Evolutionary conservation across 2,329 filamentous ascomycete genomes (phyloP).

Genomic region (Grosmannia clavigera): DNA sequence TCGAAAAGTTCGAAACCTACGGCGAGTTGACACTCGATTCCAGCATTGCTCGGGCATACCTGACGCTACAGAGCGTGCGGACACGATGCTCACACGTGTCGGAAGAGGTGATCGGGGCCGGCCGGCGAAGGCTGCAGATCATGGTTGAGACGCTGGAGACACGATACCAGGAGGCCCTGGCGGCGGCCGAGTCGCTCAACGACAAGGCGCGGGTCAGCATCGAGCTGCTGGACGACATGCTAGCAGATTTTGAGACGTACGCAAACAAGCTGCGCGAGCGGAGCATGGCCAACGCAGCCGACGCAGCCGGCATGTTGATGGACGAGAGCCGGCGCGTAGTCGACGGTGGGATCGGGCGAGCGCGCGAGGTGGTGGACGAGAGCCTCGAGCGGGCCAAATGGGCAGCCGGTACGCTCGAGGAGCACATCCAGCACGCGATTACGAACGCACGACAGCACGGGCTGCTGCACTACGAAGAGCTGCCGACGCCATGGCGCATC

Average conservation of each 20-base stretch:
- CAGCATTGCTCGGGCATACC: slow-evolving; percentile 72
- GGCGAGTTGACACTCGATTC: slow-evolving; percentile 73
- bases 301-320: slow-evolving; percentile 59
- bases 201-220: slow-evolving; percentile 86
- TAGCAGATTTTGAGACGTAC: slow-evolving; percentile 73
- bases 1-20: slow-evolving; percentile 83
- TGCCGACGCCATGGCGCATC: slow-evolving; percentile 84
- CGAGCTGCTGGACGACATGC: slow-evolving; percentile 70
- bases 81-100: slow-evolving; percentile 82
- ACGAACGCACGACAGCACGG: slow-evolving; percentile 63
- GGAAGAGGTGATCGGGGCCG: slow-evolving; percentile 78
- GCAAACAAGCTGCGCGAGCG: slow-evolving; percentile 70
- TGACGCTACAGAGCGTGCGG: slow-evolving; percentile 74
- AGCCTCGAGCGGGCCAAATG: slow-evolving; percentile 71
- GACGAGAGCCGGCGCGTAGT: slow-evolving; percentile 69
- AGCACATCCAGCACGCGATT: slow-evolving; percentile 73
- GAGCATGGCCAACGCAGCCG: slow-evolving; percentile 54
- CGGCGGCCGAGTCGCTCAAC: slow-evolving; percentile 73
- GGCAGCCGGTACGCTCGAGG: slow-evolving; percentile 70
- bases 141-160: slow-evolving; percentile 87
- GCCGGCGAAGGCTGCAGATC: slow-evolving; percentile 69
- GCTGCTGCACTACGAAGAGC: slow-evolving; percentile 76
- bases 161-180: slow-evolving; percentile 75
- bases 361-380: slow-evolving; percentile 66
- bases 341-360: slow-evolving; percentile 64